A percentile compares a stretch with the other conserved stretches of the same genome.
phyloP scores from a whole-genome alignment of 106 monocot genomes.

The Phalaenopsis equestris region DNA sequence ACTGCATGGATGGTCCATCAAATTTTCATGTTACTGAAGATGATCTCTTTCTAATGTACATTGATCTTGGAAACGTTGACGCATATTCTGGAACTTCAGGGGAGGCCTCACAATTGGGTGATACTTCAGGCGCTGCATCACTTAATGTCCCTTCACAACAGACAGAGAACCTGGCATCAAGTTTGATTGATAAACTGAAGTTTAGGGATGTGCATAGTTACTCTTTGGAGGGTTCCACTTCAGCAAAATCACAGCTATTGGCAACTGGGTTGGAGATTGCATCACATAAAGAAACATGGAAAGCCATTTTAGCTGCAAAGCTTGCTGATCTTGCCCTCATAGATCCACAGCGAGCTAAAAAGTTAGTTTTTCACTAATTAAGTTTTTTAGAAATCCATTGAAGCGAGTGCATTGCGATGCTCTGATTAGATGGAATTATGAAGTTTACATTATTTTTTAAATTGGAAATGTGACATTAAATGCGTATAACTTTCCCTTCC shows the following conservation, averaged over 20 bases:
- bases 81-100: conserved; percentile 15
- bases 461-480: background rate
- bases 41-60: conserved; percentile 67
- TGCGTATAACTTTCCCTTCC: background rate
- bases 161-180: background rate
- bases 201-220: conserved; percentile 67
- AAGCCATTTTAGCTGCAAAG: conserved; percentile 67
- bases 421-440: background rate
- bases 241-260: conserved; percentile 41
- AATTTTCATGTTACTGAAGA: conserved; percentile 61
- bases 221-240: conserved; percentile 64
- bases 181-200: conserved; percentile 22
- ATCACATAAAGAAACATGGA: conserved; percentile 49
- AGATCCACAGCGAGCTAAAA: conserved; percentile 88
- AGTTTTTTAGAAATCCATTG: background rate
- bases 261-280: conserved; percentile 27
- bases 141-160: background rate
- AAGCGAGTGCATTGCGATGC: background rate
- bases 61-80: conserved; percentile 61
- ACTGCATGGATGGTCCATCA: conserved; percentile 24
- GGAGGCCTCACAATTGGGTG: background rate
- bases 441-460: background rate
- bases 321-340: conserved; percentile 80
- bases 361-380: conserved; percentile 24
- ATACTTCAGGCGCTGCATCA: background rate